Percentiles rank a stretch among this genome's conserved stretches.
These are phyloP conservation scores for Chlamydomonas schloesseri DNA, from an alignment of 139 green algal species.

Conservation along the genomic window DNA sequence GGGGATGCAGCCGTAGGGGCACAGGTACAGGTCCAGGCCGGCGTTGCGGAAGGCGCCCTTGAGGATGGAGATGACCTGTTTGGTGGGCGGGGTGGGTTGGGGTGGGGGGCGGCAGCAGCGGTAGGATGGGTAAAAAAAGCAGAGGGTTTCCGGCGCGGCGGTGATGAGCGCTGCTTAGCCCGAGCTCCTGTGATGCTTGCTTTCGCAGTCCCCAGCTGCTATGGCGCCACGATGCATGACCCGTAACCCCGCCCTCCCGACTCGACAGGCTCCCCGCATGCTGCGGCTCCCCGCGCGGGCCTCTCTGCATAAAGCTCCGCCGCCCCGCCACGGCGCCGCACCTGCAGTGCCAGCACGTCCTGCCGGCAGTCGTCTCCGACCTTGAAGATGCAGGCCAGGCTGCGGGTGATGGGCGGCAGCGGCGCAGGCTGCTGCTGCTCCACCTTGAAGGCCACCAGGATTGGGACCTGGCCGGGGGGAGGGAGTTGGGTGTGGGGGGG, in stretches of 20 bases:
- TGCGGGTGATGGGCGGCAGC: constrained; percentile 21
- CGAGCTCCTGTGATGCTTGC: too few relatives aligned
- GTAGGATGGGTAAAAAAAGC: too few relatives aligned
- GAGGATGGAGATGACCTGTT: constrained; percentile 88
- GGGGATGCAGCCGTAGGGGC: constrained; percentile 95
- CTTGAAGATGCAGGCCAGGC: constrained; percentile 93
- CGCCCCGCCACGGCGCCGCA: constrained; percentile 41
- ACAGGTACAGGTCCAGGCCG: constrained; percentile 88
- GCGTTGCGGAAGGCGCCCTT: constrained; percentile 77
- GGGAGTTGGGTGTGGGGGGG: background rate
- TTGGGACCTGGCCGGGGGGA: constrained; percentile 80
- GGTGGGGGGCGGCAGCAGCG: too few relatives aligned
- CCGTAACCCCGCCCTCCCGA: too few relatives aligned
- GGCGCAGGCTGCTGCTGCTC: constrained; percentile 41
- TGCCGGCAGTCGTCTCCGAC: constrained; percentile 97
- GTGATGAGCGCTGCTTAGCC: too few relatives aligned
- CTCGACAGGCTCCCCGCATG: too few relatives aligned
- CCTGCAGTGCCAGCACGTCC: constrained; percentile 97
- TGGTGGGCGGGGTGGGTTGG: background rate
- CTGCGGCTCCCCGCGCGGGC: too few relatives aligned
- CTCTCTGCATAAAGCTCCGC: too few relatives aligned
- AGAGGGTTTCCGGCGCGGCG: too few relatives aligned
- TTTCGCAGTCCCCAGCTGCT: too few relatives aligned
- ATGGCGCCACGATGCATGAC: too few relatives aligned
- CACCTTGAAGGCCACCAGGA: constrained; percentile 92